phyloP scores from a whole-genome alignment of 148 eudicot species.

The Diospyros kaki region DNA sequence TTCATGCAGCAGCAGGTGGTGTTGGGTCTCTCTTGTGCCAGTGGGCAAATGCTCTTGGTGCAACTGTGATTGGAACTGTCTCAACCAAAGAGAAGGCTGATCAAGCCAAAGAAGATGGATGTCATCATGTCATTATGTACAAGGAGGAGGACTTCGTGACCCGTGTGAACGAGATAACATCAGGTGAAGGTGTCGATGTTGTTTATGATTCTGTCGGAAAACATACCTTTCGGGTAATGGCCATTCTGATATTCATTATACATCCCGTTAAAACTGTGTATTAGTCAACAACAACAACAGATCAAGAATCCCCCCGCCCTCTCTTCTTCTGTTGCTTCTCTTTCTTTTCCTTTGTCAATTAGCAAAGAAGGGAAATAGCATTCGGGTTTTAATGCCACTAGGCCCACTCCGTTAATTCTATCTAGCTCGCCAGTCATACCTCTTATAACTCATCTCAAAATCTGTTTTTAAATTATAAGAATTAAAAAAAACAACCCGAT shows the following conservation, averaged over 20 bases:
- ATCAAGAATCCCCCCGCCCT: no score
- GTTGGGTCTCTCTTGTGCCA: conserved; percentile 80
- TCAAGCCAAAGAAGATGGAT: conserved; percentile 88
- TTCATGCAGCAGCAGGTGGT: conserved; percentile 92
- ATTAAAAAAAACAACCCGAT: neutral
- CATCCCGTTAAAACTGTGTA: neutral
- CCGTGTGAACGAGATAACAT: conserved; percentile 72
- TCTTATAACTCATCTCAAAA: no score
- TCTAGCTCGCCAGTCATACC: no score
- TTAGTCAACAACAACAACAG: neutral
- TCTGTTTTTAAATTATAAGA: no score
- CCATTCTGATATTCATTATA: neutral
- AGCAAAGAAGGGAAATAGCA: no score
- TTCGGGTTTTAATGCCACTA: no score
- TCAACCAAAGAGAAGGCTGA: conserved; percentile 70
- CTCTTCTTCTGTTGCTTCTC: no score
- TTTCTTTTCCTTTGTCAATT: no score
- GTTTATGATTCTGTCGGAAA: conserved; percentile 91
- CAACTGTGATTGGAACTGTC: conserved; percentile 82
- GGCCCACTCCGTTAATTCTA: no score
- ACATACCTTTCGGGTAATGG: conserved; percentile 72
- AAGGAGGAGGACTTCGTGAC: conserved; percentile 74
- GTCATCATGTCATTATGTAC: conserved; percentile 67
- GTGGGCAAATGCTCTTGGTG: conserved; percentile 86
- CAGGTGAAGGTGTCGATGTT: conserved; percentile 79